These are phyloP conservation scores for Clavariopsis aquatica DNA, from an alignment of 495 filamentous ascomycete genomes.

Conservation along the genomic window DNA sequence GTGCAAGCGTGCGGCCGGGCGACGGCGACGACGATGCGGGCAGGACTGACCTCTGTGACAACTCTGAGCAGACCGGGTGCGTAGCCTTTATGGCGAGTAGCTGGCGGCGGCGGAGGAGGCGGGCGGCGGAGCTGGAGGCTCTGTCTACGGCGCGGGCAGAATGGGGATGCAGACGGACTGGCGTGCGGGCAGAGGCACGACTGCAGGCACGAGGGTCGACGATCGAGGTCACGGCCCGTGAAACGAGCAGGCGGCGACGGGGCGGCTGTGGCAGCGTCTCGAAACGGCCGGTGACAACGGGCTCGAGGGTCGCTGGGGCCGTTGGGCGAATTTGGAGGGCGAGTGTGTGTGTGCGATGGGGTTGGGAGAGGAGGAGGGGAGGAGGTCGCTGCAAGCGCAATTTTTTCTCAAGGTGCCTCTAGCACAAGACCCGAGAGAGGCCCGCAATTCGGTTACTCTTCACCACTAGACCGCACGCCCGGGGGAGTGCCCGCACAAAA, in stretches of 20 bases:
- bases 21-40: constrained; percentile 5
- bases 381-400: not conserved
- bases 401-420: constrained; percentile 10
- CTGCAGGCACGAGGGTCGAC: constrained; percentile 11
- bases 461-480: constrained; percentile 7
- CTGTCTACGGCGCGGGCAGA: not conserved
- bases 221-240: constrained; percentile 10
- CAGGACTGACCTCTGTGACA: constrained; percentile 13
- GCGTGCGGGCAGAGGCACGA: constrained; percentile 9
- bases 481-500: constrained; percentile 3
- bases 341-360: constrained; percentile 20
- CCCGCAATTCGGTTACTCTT: constrained; percentile 24
- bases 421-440: constrained; percentile 8
- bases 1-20: not conserved
- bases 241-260: constrained; percentile 14
- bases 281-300: constrained; percentile 3
- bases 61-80: not conserved
- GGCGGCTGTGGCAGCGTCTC: constrained; percentile 19
- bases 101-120: not conserved
- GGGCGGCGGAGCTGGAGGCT: not conserved
- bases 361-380: constrained; percentile 4
- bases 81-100: not conserved
- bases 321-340: constrained; percentile 16
- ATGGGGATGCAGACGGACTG: not conserved
- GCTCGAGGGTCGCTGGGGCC: constrained; percentile 11